phyloP scores from a whole-genome alignment of 306 rosid species.

The Bauhinia variegata region DNA sequence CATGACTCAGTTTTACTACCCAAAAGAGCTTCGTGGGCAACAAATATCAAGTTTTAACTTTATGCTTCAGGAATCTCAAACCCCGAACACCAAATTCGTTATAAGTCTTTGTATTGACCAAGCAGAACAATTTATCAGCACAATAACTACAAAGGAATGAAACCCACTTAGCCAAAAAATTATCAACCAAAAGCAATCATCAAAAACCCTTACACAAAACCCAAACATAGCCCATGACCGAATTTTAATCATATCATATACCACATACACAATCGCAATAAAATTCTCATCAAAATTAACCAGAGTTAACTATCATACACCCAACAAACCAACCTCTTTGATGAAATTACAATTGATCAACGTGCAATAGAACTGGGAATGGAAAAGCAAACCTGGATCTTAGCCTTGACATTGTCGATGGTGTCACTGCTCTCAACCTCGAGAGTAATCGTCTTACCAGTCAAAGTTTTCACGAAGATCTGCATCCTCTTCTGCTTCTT shows the following conservation, averaged over 20 bases:
- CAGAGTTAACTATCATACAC: not conserved
- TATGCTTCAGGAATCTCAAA: not conserved
- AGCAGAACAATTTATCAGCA: not conserved
- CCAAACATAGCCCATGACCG: not conserved
- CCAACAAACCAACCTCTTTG: not conserved
- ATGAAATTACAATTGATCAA: not conserved
- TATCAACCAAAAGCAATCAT: not conserved
- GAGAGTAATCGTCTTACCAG: constrained; percentile 59
- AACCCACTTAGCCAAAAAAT: not conserved
- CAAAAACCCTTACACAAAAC: constrained; percentile 23
- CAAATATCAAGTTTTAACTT: not conserved
- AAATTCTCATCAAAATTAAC: not conserved
- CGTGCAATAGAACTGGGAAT: not conserved
- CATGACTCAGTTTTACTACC: not conserved
- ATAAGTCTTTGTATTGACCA: constrained; percentile 8
- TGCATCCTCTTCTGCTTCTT: constrained; percentile 42
- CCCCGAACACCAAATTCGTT: constrained; percentile 7
- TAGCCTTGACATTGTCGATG: constrained; percentile 60
- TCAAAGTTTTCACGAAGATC: constrained; percentile 62
- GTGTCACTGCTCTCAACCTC: constrained; percentile 62
- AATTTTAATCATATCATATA: not conserved
- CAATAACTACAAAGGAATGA: not conserved
- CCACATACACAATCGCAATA: not conserved
- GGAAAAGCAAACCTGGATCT: constrained; percentile 49
- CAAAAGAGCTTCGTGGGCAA: not conserved